phyloP scores from a whole-genome alignment of 2,329 filamentous ascomycete species.

The Cladosporium velox region DNA sequence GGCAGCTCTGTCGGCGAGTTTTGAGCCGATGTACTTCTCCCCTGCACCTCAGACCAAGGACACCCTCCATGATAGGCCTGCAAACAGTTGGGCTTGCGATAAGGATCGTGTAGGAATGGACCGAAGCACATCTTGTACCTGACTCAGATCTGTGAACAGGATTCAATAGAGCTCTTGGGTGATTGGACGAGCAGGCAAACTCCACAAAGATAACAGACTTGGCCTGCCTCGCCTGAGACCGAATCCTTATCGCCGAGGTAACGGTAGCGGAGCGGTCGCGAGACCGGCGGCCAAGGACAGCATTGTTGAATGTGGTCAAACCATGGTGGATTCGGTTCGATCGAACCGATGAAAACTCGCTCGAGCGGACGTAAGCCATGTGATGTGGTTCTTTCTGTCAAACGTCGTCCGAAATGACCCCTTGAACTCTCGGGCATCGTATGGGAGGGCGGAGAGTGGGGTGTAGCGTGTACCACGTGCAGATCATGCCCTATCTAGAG shows the following conservation, averaged over 20 bases:
- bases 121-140: not conserved
- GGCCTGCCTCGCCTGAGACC: not conserved
- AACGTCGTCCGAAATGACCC: constrained; percentile 2
- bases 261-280: not conserved
- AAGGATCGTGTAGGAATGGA: constrained; percentile 2
- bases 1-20: constrained; percentile 12
- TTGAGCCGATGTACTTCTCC: constrained; percentile 1
- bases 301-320: not conserved
- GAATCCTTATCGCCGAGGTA: not conserved
- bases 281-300: not conserved
- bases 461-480: not conserved
- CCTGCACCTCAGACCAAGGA: not conserved
- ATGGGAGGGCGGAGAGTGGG: not conserved
- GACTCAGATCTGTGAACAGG: not conserved
- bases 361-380: not conserved
- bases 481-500: not conserved
- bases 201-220: constrained; percentile 11
- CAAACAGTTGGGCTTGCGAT: not conserved
- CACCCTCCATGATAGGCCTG: constrained; percentile 4
- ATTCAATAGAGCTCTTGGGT: not conserved
- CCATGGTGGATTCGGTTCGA: not conserved
- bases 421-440: not conserved
- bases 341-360: not conserved
- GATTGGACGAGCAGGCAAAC: not conserved
- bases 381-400: not conserved